phyloP scores from a whole-genome alignment of 768 basidiomycete species.

The Auriscalpium microsporum region DNA sequence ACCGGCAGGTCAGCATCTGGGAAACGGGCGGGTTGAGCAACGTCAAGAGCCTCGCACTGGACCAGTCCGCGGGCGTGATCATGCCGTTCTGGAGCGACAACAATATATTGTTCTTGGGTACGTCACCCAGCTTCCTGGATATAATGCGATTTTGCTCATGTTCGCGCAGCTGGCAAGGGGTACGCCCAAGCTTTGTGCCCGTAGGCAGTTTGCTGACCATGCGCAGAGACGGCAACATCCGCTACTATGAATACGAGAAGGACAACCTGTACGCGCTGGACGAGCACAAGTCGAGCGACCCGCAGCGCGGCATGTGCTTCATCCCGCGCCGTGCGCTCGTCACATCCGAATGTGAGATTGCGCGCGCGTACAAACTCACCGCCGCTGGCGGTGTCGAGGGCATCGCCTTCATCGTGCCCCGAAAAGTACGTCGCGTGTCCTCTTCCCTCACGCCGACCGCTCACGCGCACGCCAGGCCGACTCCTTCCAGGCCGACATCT shows the following conservation, averaged over 20 bases:
- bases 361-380: conserved; percentile 84
- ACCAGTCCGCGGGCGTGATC: conserved; percentile 86
- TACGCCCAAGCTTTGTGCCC: conserved; percentile 23
- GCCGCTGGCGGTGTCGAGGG: conserved; percentile 69
- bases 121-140: conserved; percentile 14
- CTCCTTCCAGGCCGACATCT: conserved; percentile 96
- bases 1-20: conserved; percentile 87
- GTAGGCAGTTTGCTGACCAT: conserved; percentile 5
- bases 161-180: conserved; percentile 74
- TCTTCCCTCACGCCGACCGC: background rate
- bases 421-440: conserved; percentile 50
- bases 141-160: background rate
- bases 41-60: conserved; percentile 70
- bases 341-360: conserved; percentile 90
- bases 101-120: conserved; percentile 78
- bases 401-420: conserved; percentile 90
- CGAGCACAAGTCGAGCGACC: conserved; percentile 85
- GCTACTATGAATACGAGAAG: conserved; percentile 93
- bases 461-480: conserved; percentile 54
- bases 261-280: conserved; percentile 69
- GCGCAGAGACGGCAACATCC: conserved; percentile 88
- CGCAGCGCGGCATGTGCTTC: conserved; percentile 97
- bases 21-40: conserved; percentile 70
- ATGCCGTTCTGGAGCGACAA: conserved; percentile 99
- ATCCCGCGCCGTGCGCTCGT: conserved; percentile 85